These are phyloP conservation scores for Dissophora globulifera DNA, from an alignment of 192 early-diverging fungal genomes.

Conservation along the genomic window DNA sequence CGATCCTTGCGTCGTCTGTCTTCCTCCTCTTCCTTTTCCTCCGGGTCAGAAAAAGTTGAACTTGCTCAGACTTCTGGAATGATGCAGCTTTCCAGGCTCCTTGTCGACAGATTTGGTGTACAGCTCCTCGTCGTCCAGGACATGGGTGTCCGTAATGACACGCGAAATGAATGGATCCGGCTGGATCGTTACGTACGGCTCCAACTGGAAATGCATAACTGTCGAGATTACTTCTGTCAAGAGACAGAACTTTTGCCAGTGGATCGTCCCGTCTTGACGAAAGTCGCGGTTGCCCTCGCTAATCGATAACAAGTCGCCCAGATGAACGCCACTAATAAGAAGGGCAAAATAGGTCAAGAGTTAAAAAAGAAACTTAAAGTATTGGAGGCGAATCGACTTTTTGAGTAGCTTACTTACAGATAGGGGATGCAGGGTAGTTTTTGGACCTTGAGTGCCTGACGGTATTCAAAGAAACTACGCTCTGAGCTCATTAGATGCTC, in stretches of 20 bases:
- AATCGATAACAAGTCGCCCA: conserved; percentile 76
- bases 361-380: background rate
- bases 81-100: conserved; percentile 50
- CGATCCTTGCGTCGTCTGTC: no score
- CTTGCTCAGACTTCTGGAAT: conserved; percentile 46
- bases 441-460: conserved; percentile 65
- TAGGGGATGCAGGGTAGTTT: conserved; percentile 79
- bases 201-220: conserved; percentile 65
- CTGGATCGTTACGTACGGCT: conserved; percentile 47
- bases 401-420: conserved; percentile 62
- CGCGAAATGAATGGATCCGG: conserved; percentile 49
- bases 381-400: no score
- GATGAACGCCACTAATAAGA: conserved; percentile 73
- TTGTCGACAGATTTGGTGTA: conserved; percentile 51
- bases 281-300: conserved; percentile 76
- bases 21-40: background rate
- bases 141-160: conserved; percentile 42
- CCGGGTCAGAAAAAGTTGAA: conserved; percentile 28
- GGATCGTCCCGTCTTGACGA: conserved; percentile 70
- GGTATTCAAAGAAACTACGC: conserved; percentile 71
- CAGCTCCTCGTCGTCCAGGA: conserved; percentile 53
- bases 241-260: conserved; percentile 77
- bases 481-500: conserved; percentile 77
- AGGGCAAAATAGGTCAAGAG: no score
- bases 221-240: conserved; percentile 74